Conservation (phyloP, 2,329 filamentous ascomycete genomes). For the Ophiostoma triangulosporum region DNA sequence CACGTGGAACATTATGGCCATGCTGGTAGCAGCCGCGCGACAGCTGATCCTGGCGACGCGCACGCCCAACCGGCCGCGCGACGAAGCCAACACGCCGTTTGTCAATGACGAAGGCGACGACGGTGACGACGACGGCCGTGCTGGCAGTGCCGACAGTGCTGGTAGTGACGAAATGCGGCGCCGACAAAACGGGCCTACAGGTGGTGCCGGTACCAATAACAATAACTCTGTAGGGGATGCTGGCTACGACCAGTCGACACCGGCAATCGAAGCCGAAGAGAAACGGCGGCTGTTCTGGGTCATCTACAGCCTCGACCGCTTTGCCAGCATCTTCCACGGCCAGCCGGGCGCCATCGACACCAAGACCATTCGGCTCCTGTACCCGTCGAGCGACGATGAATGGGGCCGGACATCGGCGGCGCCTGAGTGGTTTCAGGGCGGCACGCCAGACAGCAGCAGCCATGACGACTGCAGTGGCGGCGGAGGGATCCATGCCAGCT, state of each 20-base stretch:
- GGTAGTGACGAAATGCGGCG: neutral
- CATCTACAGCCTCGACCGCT: constrained; percentile 12
- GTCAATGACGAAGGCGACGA: constrained; percentile 2
- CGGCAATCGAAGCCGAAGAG: constrained; percentile 8
- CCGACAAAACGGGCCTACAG: neutral
- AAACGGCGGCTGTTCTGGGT: constrained; percentile 12
- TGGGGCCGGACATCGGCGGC: constrained; percentile 5
- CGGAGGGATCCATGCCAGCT: neutral
- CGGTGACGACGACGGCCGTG: neutral
- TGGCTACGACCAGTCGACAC: neutral
- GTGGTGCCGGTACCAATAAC: neutral
- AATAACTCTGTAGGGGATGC: neutral
- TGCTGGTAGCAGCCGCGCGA: constrained; percentile 9
- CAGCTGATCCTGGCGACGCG: constrained; percentile 9
- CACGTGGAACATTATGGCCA: constrained; percentile 12
- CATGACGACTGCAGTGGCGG: neutral
- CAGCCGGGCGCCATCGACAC: constrained; percentile 10
- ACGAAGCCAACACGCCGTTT: constrained; percentile 1
- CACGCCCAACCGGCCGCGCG: neutral
- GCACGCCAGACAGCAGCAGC: neutral
- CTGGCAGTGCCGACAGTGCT: neutral
- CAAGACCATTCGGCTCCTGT: constrained; percentile 7
- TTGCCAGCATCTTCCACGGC: constrained; percentile 10
- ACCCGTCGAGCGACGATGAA: constrained; percentile 6
- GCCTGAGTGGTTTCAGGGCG: constrained; percentile 6